Conservation (phyloP, 345 rosid genomes). For the Erodium maritimum region DNA sequence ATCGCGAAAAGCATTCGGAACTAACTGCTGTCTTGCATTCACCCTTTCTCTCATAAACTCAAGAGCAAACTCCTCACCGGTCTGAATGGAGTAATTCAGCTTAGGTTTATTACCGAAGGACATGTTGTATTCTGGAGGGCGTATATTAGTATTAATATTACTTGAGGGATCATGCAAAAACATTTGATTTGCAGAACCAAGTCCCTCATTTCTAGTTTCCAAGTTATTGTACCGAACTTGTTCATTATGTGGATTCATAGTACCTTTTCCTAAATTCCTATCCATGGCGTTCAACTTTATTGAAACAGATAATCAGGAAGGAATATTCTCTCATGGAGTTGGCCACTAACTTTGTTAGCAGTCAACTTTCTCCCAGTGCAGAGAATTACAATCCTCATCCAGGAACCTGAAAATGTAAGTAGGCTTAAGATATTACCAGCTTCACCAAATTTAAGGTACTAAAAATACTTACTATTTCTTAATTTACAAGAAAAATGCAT, state of each 20-base stretch:
- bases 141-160: constrained; percentile 37
- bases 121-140: constrained; percentile 34
- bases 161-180: constrained; percentile 36
- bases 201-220: constrained; percentile 36
- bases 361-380: neutral
- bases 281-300: constrained; percentile 28
- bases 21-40: constrained; percentile 37
- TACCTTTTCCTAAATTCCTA: constrained; percentile 25
- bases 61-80: constrained; percentile 71
- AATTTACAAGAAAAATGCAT: too few relatives aligned
- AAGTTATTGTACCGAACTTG: constrained; percentile 26
- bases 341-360: neutral
- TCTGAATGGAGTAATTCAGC: constrained; percentile 56
- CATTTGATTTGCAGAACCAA: constrained; percentile 35
- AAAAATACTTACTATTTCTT: neutral
- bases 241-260: constrained; percentile 32
- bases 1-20: constrained; percentile 29
- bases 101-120: constrained; percentile 44
- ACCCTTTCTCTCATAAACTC: constrained; percentile 65
- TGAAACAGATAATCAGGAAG: neutral
- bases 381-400: neutral
- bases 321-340: neutral
- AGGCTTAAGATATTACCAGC: neutral
- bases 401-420: neutral
- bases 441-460: neutral